Conservation (phyloP, 768 basidiomycete species). For the Boletales sp. region DNA sequence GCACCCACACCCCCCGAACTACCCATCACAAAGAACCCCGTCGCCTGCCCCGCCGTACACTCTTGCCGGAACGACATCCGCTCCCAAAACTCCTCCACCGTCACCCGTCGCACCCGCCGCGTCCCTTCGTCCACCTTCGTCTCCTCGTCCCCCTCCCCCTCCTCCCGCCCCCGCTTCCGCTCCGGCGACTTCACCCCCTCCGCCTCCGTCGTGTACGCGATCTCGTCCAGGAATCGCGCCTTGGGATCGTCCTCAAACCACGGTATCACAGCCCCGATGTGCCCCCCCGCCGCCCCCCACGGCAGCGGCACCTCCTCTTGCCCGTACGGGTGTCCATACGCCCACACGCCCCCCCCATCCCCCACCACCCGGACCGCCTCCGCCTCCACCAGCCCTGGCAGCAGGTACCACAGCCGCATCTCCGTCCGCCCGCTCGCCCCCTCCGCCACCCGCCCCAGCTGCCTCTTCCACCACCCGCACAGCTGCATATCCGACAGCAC, state of each 20-base stretch:
- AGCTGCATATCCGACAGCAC: slow-evolving; percentile 75
- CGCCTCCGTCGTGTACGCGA: slow-evolving; percentile 67
- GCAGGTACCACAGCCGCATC: slow-evolving; percentile 50
- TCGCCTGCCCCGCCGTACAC: slow-evolving; percentile 85
- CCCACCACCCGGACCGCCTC: slow-evolving; percentile 49
- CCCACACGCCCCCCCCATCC: slow-evolving; percentile 43
- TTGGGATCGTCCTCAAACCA: slow-evolving; percentile 98
- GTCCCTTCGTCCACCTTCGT: slow-evolving; percentile 27
- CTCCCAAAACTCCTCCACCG: slow-evolving; percentile 90
- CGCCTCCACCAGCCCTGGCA: slow-evolving; percentile 65
- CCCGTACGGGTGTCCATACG: slow-evolving; percentile 78
- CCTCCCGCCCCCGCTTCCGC: slow-evolving; percentile 52
- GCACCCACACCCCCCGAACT: slow-evolving; percentile 24
- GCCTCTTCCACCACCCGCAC: slow-evolving; percentile 90
- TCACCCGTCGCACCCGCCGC: slow-evolving; percentile 57
- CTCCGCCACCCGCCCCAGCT: slow-evolving; percentile 55
- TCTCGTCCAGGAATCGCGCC: slow-evolving; percentile 88
- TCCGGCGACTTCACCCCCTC: slow-evolving; percentile 57
- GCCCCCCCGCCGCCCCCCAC: slow-evolving; percentile 33
- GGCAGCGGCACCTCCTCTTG: slow-evolving; percentile 39
- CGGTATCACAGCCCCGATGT: slow-evolving; percentile 75
- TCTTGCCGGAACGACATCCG: slow-evolving; percentile 96
- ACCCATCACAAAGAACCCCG: slow-evolving; percentile 85
- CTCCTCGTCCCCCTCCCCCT: slow-evolving; percentile 15
- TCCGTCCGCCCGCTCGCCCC: slow-evolving; percentile 29